Conservation (phyloP, 2,329 filamentous ascomycete genomes). For the Alternaria triticina region DNA sequence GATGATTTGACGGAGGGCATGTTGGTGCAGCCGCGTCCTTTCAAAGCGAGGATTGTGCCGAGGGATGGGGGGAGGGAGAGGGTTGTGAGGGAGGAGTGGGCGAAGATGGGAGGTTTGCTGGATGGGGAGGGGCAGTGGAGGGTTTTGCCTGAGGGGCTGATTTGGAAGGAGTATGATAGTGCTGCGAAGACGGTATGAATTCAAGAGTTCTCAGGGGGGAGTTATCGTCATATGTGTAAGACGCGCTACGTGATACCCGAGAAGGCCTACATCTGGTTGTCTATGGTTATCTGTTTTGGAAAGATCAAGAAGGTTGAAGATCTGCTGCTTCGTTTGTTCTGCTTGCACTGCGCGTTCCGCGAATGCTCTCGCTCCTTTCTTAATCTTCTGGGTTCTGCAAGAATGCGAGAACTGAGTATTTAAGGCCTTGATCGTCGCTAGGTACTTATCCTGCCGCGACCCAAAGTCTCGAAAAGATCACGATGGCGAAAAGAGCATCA, state of each 20-base stretch:
- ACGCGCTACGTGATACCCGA: too few species aligned
- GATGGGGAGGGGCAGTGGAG: constrained; percentile 29
- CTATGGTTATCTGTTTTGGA: too few species aligned
- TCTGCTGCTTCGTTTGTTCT: neutral
- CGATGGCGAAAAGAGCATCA: neutral
- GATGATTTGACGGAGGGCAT: constrained; percentile 26
- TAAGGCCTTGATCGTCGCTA: too few species aligned
- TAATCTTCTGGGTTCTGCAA: too few species aligned
- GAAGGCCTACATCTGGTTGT: too few species aligned
- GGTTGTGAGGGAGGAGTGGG: constrained; percentile 22
- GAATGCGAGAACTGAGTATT: too few species aligned
- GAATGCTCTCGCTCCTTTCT: too few species aligned
- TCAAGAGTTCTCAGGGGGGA: neutral
- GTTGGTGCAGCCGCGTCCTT: constrained; percentile 23
- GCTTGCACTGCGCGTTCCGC: neutral
- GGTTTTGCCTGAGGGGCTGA: constrained; percentile 22
- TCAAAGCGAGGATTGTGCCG: constrained; percentile 22
- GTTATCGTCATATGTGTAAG: too few species aligned
- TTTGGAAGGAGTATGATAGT: constrained; percentile 21
- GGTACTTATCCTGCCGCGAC: too few species aligned
- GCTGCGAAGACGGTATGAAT: constrained; percentile 1
- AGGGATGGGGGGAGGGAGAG: constrained; percentile 14
- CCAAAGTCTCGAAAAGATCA: neutral
- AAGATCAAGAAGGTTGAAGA: neutral
- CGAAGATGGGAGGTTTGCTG: constrained; percentile 19